Percentiles rank a stretch among this genome's conserved stretches.
These are phyloP conservation scores for Ballota nigra DNA, from an alignment of 257 asterid genomes.

Conservation along the genomic window DNA sequence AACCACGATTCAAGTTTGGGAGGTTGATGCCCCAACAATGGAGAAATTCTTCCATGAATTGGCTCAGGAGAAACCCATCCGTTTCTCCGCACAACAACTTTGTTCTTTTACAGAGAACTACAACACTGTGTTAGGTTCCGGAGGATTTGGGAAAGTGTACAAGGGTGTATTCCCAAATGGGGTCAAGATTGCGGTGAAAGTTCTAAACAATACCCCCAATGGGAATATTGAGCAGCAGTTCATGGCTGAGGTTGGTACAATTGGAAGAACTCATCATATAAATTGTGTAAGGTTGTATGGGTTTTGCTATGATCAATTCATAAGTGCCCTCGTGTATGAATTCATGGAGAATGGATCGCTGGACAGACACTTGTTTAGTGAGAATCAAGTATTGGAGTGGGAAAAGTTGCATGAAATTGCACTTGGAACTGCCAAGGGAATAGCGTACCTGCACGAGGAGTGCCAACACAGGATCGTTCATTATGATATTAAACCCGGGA, in stretches of 20 bases:
- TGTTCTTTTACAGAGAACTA: constrained; percentile 33
- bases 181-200: constrained; percentile 34
- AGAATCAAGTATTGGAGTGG: constrained; percentile 29
- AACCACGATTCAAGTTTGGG: constrained; percentile 18
- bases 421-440: constrained; percentile 42
- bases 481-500: constrained; percentile 41
- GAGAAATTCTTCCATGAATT: constrained; percentile 35
- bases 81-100: constrained; percentile 36
- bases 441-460: constrained; percentile 27
- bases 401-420: constrained; percentile 38
- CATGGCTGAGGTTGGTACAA: constrained; percentile 38
- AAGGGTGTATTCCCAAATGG: constrained; percentile 34
- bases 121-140: constrained; percentile 27
- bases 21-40: constrained; percentile 37
- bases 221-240: constrained; percentile 32
- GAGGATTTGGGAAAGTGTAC: constrained; percentile 36
- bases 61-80: constrained; percentile 34
- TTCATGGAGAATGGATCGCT: constrained; percentile 42
- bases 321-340: constrained; percentile 37
- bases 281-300: constrained; percentile 36
- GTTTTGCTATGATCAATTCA: constrained; percentile 37
- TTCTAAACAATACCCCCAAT: constrained; percentile 22
- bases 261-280: constrained; percentile 34
- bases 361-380: constrained; percentile 31
- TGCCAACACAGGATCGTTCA: background rate